Conservation (phyloP, 2,329 filamentous ascomycete genomes). For the Ascochyta koolunga region DNA sequence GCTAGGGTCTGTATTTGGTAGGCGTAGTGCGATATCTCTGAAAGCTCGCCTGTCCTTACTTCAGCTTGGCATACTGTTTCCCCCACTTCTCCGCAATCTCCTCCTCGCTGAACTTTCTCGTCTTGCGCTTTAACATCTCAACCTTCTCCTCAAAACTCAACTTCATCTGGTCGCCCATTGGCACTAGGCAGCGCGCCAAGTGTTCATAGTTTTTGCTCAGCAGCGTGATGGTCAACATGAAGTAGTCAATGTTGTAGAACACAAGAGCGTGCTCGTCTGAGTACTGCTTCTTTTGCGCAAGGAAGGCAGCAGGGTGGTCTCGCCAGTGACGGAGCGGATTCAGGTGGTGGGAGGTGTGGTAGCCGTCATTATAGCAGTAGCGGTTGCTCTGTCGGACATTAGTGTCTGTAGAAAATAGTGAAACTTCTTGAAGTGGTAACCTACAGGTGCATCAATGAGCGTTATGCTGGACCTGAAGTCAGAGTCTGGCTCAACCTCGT, state of each 20-base stretch:
- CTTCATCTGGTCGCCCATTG: constrained; percentile 72
- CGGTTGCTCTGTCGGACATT: constrained; percentile 69
- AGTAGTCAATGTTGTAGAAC: constrained; percentile 81
- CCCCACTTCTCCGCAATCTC: constrained; percentile 67
- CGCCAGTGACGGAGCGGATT: constrained; percentile 82
- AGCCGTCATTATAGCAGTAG: constrained; percentile 82
- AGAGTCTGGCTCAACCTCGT: constrained; percentile 74
- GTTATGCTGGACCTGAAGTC: constrained; percentile 82
- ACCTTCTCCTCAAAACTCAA: constrained; percentile 69
- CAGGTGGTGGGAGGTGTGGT: constrained; percentile 81
- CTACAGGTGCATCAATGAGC: constrained; percentile 76
- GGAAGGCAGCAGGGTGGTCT: constrained; percentile 75
- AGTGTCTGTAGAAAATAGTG: neutral
- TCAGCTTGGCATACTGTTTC: constrained; percentile 40
- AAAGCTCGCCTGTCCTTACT: constrained; percentile 15
- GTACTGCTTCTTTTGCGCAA: constrained; percentile 72
- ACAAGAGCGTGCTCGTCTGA: constrained; percentile 71
- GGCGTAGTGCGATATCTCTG: too few species aligned
- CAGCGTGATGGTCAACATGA: constrained; percentile 74
- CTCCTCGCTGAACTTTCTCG: constrained; percentile 68
- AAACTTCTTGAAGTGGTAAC: constrained; percentile 34
- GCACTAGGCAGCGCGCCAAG: constrained; percentile 73
- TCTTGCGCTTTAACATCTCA: constrained; percentile 68
- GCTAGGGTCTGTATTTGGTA: too few species aligned
- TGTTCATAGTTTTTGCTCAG: constrained; percentile 73